These are phyloP conservation scores for Acanthamoeba divionensis DNA, from an alignment of 208 protist genomes.

Conservation along the genomic window DNA sequence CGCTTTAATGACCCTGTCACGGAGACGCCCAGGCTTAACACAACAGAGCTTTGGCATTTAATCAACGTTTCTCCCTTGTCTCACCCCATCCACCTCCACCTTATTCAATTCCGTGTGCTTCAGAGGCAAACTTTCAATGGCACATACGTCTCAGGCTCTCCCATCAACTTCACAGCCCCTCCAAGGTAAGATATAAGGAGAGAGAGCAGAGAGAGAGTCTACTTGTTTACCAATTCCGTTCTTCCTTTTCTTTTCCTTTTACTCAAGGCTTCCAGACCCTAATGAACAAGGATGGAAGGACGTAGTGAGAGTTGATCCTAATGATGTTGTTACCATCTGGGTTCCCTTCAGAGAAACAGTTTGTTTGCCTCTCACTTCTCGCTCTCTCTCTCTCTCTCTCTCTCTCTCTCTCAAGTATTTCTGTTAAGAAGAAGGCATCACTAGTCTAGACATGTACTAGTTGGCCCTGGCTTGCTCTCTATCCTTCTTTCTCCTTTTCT, in stretches of 20 bases:
- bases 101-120: constrained; percentile 29
- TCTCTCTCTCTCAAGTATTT: too few relatives aligned
- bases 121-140: background rate
- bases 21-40: background rate
- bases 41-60: constrained; percentile 3
- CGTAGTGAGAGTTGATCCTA: background rate
- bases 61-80: background rate
- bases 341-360: background rate
- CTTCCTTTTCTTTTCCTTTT: background rate
- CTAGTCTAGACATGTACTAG: too few relatives aligned
- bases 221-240: too few relatives aligned
- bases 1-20: background rate
- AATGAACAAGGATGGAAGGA: constrained; percentile 40
- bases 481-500: too few relatives aligned
- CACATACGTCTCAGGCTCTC: background rate
- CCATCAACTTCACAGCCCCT: background rate
- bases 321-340: background rate
- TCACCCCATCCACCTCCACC: constrained; percentile 37
- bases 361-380: too few relatives aligned
- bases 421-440: too few relatives aligned
- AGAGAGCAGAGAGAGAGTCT: too few relatives aligned
- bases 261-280: background rate
- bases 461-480: too few relatives aligned
- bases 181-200: background rate
- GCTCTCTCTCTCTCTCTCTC: too few relatives aligned